phyloP scores from a whole-genome alignment of 805 yeast species.

The Debaryomyces hansenii region DNA sequence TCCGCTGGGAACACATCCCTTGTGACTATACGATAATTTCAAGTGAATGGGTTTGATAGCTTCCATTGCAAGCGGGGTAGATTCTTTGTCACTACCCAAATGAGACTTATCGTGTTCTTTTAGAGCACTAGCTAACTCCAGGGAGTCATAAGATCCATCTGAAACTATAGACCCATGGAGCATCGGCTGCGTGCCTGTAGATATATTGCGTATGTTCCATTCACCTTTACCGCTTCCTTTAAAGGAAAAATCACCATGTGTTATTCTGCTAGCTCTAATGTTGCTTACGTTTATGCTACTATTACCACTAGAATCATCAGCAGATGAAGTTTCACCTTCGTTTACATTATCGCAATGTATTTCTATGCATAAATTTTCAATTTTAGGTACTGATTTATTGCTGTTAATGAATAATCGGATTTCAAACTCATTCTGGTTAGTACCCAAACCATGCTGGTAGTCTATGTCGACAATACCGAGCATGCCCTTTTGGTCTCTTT shows the following conservation, averaged over 20 bases:
- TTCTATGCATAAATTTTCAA: conserved; percentile 32
- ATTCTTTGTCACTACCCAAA: conserved; percentile 5
- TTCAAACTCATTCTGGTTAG: conserved; percentile 59
- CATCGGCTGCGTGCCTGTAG: conserved; percentile 66
- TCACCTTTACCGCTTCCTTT: conserved; percentile 53
- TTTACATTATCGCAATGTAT: conserved; percentile 17
- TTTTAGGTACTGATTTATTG: conserved; percentile 26
- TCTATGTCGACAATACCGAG: conserved; percentile 60
- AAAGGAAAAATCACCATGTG: conserved; percentile 75
- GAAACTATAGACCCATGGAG: conserved; percentile 57
- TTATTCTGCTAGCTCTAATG: conserved; percentile 59
- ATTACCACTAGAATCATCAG: conserved; percentile 4
- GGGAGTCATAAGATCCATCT: conserved; percentile 6
- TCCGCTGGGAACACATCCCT: conserved; percentile 77
- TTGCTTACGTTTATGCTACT: conserved; percentile 16
- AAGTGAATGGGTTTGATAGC: conserved; percentile 36
- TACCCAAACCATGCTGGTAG: conserved; percentile 53
- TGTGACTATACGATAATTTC: conserved; percentile 52
- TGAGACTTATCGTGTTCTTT: conserved; percentile 1
- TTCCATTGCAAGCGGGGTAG: background rate
- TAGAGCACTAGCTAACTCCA: background rate
- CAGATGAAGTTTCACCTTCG: conserved; percentile 8
- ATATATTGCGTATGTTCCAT: conserved; percentile 62
- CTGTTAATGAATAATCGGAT: conserved; percentile 48
- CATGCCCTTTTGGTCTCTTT: conserved; percentile 18